Conservation (phyloP, 768 basidiomycete genomes). For the Saitozyma sp. region DNA sequence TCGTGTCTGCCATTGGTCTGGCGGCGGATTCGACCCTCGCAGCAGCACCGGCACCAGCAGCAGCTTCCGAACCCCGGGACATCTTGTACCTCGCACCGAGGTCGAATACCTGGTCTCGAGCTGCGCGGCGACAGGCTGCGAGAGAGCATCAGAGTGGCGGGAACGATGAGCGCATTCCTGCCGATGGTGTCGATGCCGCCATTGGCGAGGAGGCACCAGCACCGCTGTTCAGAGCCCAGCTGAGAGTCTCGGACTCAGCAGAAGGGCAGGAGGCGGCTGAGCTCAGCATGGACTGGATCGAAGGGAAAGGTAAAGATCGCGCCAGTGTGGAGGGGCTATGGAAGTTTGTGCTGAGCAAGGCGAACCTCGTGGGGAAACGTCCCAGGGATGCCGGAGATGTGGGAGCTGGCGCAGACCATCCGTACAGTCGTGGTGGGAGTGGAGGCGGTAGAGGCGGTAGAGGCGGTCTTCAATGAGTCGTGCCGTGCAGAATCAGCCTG, state of each 20-base stretch:
- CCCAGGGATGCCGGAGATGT: too few species aligned
- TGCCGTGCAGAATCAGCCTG: too few species aligned
- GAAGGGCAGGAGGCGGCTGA: background rate
- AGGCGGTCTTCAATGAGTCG: too few species aligned
- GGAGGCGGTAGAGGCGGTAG: too few species aligned
- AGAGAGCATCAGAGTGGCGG: slow-evolving; percentile 3
- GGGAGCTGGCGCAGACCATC: too few species aligned
- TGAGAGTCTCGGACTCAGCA: slow-evolving; percentile 11
- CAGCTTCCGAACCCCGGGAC: background rate
- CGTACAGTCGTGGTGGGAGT: too few species aligned
- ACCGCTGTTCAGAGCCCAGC: slow-evolving; percentile 12
- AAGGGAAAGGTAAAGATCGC: slow-evolving; percentile 39
- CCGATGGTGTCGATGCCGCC: background rate
- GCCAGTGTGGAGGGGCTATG: slow-evolving; percentile 37
- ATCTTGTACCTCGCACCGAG: slow-evolving; percentile 14
- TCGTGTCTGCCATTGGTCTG: slow-evolving; percentile 9
- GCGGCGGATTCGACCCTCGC: background rate
- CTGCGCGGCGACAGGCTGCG: slow-evolving; percentile 30
- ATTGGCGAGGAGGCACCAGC: background rate
- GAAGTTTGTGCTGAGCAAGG: slow-evolving; percentile 45
- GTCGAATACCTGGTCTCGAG: slow-evolving; percentile 40
- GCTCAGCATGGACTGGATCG: slow-evolving; percentile 30
- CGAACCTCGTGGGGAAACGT: slow-evolving; percentile 6
- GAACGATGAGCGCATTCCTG: background rate
- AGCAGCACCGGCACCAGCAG: background rate